phyloP scores from a whole-genome alignment of 345 rosid genomes.

The Hibiscus syriacus region DNA sequence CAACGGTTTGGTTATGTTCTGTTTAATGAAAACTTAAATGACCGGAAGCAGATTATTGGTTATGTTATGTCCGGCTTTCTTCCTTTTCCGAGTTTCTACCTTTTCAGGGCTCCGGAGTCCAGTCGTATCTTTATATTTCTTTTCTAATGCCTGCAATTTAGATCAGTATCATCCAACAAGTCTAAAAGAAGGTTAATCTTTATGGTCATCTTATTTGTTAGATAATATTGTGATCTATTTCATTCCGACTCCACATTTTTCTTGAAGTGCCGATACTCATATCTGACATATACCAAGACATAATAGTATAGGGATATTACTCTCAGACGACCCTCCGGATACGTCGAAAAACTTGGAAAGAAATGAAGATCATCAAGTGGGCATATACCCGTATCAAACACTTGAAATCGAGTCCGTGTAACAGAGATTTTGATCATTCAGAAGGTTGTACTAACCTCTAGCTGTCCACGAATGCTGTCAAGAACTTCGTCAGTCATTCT shows the following conservation, averaged over 20 bases:
- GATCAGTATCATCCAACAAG: constrained; percentile 6
- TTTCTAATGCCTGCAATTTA: constrained; percentile 61
- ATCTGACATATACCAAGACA: neutral
- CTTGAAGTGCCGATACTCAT: neutral
- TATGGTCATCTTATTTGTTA: neutral
- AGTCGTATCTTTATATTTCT: constrained; percentile 65
- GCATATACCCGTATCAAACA: too few species aligned
- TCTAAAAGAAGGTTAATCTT: neutral
- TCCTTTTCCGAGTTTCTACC: constrained; percentile 43
- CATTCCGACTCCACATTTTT: neutral
- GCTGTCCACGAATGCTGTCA: constrained; percentile 45
- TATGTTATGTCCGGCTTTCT: constrained; percentile 55
- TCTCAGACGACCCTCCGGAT: neutral
- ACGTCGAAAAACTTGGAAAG: neutral
- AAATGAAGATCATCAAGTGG: neutral
- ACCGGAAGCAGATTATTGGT: constrained; percentile 27
- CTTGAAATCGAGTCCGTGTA: neutral
- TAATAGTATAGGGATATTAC: neutral
- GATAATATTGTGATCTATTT: neutral
- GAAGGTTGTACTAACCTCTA: constrained; percentile 50
- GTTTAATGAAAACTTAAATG: constrained; percentile 3
- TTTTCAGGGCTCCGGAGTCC: constrained; percentile 77
- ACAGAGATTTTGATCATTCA: neutral
- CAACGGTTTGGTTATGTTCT: neutral
- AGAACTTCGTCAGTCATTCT: constrained; percentile 83